Base-by-base conservation (phyloP, 1,139 yeast genomes). In the Geotrichum macrosporum region DNA sequence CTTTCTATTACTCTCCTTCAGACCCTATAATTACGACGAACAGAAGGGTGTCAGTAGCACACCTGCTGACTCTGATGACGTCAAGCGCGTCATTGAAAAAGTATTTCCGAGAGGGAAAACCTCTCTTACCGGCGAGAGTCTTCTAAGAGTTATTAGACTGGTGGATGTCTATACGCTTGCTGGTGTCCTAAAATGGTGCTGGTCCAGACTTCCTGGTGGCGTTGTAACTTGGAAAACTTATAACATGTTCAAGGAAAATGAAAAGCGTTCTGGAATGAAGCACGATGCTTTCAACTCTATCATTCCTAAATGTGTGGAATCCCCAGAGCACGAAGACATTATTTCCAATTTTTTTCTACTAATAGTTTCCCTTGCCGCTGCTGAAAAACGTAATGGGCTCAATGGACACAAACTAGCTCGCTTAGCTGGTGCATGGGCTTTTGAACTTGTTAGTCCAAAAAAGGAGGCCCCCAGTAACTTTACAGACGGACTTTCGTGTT, bases 341-440 rank as follows among this genome's bases (percentile, higher is more conserved):
- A 92, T 86, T 4, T 85, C 84, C 61, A 94, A 85, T 62, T 88
- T 87, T 60, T 76, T 87, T 59, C 95, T 88, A 60, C 71, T 88
- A 41, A 68, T 88, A 45, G 84, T 87, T 9, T 76, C 87, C n/a
- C 67, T 88, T 35, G 81, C 94, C 0, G 78, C 94, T n/a, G 84
- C 86, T 64, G 80, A 94, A 2, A 83, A 81, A 55, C 78, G 80
- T 45, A 87, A 87, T 60, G 81, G 82, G 57, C 68, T 88, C 68
- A 78, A 85, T 57, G 94, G 94, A 1, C 73, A 89, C 40, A 87
- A 86, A 60, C 74, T 88, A 18, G 76, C 94, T 15, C 80, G 84
- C 57, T 75, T 88, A 79, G 83, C 94, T 30, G 89, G 92, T 19
- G 68, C 86, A 31, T 88, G 96, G 96, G 96, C 95, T 0, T 88